Evolutionary conservation across 345 rosid genomes (phyloP), one percentile per base, ranked within the genome.

Genomic region (Populus ilicifolia): DNA sequence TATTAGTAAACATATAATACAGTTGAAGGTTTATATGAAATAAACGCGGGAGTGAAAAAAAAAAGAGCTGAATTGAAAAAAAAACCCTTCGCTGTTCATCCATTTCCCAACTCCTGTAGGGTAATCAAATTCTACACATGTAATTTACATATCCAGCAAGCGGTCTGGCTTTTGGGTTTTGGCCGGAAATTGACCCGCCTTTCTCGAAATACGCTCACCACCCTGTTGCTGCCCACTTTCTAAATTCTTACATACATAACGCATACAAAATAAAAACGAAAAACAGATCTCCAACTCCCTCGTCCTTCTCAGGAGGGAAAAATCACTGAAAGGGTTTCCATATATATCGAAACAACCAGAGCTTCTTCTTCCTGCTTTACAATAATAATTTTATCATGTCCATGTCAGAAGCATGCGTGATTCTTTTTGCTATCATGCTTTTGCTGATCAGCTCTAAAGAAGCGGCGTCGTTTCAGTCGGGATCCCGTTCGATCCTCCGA

Each of bases 401-500:
- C 74, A 86, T 94, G 97, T 88, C 91, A 88, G 82, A 39, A 77
- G 56, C 70, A 50, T 75, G 81, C 78, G 61, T 79, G 70, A 70
- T 89, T 79, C 72, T 88, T 87, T 70, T 84, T 59, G 44, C 75
- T 72, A 72, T 67, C 82, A 76, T 87, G 43, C 69, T 85, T 9
- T 33, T 70, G 6, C 56, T 62, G 63, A 61, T 82, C 63, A 76
- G 80, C 88, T 79, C 67, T 69, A 29, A 36, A 41, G 80, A 23
- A 48, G 80, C 86, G 74, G 75, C 83, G 75, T 70, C 90, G 72
- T 83, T 81, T 71, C 82, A 81, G 29, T 78, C 69, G 29, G 86
- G 90, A 83, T 94, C 97, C 65, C 93, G 97, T 3, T 84, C 89
- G 41, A 78, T 90, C 69, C 93, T 93, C 70, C 89, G 93, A 38